Evolutionary conservation across 345 rosid species (phyloP), one percentile per base, ranked within the genome.

Genomic region (Gossypium sturtianum): DNA sequence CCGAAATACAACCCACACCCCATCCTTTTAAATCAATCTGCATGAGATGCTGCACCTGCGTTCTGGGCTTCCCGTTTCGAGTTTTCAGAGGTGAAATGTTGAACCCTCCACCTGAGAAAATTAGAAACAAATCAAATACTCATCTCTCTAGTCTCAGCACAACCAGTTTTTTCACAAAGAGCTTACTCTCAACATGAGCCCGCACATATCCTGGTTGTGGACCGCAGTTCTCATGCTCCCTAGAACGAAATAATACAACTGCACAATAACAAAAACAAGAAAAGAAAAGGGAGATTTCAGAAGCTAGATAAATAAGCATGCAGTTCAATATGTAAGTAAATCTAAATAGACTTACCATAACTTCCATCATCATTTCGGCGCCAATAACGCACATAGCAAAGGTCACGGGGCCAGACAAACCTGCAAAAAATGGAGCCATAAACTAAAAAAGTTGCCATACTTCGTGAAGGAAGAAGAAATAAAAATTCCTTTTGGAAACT

Each of bases 351-450:
- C 38, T 74, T 89, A 96, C 99, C 99, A 84, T 96, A 96, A 79
- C 99, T 96, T 73, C 99, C 98, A 60, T 96, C 99, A 71, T 96
- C 99, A 78, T 96, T 96, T 79, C 97, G 88, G 43, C 98, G 95
- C 99, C 99, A 96, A 77, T 93, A 96, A 10, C 99, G 92, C 71
- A 93, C 97, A 84, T 96, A 96, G 81, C 98, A 96, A 86, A 96
- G 97, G 80, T 93, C 99, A 76, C 99, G 99, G 17, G 99, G 98
- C 99, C 99, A 96, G 52, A 90, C 93, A 82, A 93, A 73, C 91
- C 99, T 96, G 89, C 76, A 84, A 79, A 23, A 69, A 52, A 69
- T 20, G 49, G 10, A 10, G 27, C 29, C 34, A 41, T 9, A 49
- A 9, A 47, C 8, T 25, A 61, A 58, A 73, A 61, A 51, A 17